Evolutionary conservation across 2,329 filamentous ascomycete genomes (phyloP).

Genomic region (Acephala macrosclerotiorum): DNA sequence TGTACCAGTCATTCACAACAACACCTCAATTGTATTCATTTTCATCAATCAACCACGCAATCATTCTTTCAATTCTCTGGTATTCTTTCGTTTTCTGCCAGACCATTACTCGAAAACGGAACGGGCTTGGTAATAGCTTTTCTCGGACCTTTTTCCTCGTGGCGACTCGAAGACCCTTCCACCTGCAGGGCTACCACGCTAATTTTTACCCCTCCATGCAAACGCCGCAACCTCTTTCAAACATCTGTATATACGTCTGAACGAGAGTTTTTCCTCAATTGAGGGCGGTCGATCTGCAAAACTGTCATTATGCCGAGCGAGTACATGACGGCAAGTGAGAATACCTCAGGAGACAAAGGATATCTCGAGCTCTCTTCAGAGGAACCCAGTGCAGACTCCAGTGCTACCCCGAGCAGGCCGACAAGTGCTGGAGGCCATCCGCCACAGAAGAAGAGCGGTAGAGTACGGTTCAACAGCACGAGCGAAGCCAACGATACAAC

Average conservation of each 20-base stretch:
- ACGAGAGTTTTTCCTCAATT: background rate
- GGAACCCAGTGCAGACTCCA: conserved; percentile 32
- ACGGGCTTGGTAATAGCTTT: conserved; percentile 2
- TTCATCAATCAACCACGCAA: background rate
- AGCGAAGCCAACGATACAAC: conserved; percentile 42
- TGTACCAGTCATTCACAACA: background rate
- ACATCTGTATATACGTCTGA: background rate
- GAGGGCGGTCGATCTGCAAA: background rate
- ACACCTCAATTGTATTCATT: background rate
- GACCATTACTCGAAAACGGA: background rate
- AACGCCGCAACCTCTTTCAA: background rate
- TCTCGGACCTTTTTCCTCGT: conserved; percentile 11
- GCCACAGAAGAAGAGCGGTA: conserved; percentile 29
- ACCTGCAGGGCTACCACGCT: conserved; percentile 3
- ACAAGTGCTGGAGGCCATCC: conserved; percentile 32
- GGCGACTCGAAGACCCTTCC: conserved; percentile 10
- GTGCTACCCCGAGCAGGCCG: conserved; percentile 36
- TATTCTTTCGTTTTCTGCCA: conserved; percentile 6
- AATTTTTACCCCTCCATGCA: conserved; percentile 12
- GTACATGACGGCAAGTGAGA: conserved; percentile 33
- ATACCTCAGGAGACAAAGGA: conserved; percentile 19
- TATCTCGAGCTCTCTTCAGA: conserved; percentile 32
- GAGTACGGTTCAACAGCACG: conserved; percentile 44
- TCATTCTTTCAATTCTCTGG: background rate
- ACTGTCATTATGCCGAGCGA: conserved; percentile 35